Conservation (phyloP, 768 basidiomycete species). For the Lactarius hengduanensis region DNA sequence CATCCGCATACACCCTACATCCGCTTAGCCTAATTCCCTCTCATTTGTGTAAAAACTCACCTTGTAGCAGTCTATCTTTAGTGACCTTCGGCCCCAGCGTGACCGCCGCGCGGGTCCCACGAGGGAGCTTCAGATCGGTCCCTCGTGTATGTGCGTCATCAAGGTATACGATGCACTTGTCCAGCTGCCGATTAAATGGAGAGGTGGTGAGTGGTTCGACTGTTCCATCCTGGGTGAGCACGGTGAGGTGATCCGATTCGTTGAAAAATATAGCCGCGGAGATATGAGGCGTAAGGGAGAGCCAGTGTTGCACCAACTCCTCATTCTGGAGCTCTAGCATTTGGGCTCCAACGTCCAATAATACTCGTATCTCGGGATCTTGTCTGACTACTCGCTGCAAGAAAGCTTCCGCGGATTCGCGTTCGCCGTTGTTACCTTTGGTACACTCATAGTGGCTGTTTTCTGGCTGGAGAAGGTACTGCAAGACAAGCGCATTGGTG, state of each 20-base stretch:
- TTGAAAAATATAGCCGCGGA: slow-evolving; percentile 44
- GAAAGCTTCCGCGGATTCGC: slow-evolving; percentile 29
- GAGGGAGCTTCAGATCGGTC: slow-evolving; percentile 51
- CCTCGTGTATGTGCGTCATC: slow-evolving; percentile 54
- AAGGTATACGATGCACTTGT: slow-evolving; percentile 46
- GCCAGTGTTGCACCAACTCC: slow-evolving; percentile 43
- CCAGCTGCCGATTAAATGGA: slow-evolving; percentile 37
- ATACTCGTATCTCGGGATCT: slow-evolving; percentile 41
- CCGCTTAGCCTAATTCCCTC: neutral
- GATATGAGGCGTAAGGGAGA: slow-evolving; percentile 31
- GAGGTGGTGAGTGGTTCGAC: slow-evolving; percentile 41
- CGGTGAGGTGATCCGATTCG: slow-evolving; percentile 36
- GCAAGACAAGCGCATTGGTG: slow-evolving; percentile 49
- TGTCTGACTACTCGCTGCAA: slow-evolving; percentile 38
- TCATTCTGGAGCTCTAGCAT: slow-evolving; percentile 49
- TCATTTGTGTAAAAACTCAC: neutral
- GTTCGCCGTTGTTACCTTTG: slow-evolving; percentile 10
- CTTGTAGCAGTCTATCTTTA: slow-evolving; percentile 24
- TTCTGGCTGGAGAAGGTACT: slow-evolving; percentile 40
- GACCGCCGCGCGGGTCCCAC: slow-evolving; percentile 42
- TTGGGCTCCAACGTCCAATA: slow-evolving; percentile 59
- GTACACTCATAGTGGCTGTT: slow-evolving; percentile 38
- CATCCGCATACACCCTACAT: slow-evolving; percentile 18
- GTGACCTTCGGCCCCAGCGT: slow-evolving; percentile 41
- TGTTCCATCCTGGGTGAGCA: slow-evolving; percentile 39